phyloP scores from a whole-genome alignment of 2,329 filamentous ascomycete genomes.

The Fusarium equiseti region DNA sequence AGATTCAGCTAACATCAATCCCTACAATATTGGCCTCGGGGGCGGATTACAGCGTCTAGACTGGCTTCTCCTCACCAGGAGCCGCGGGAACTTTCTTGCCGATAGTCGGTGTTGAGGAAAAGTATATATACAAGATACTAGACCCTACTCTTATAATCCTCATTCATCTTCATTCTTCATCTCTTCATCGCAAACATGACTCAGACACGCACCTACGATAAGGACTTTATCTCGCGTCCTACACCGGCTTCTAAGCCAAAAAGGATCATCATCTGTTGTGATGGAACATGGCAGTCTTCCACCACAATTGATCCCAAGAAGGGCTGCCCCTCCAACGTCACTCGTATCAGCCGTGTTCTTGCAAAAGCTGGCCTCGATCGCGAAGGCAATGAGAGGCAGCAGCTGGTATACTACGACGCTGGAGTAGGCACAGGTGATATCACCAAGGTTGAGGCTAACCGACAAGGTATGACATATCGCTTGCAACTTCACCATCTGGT shows the following conservation, averaged over 20 bases:
- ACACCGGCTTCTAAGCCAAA: conserved; percentile 7
- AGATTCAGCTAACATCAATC: not conserved
- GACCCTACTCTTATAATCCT: not conserved
- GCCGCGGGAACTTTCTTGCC: not conserved
- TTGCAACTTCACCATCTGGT: accelerated
- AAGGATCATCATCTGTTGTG: conserved; percentile 48
- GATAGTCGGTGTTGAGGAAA: not conserved
- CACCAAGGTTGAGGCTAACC: not conserved
- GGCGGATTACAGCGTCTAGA: not conserved
- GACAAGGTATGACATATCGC: not conserved
- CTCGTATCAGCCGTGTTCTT: conserved; percentile 47
- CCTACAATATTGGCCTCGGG: not conserved
- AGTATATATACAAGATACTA: not conserved
- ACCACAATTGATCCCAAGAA: conserved; percentile 30
- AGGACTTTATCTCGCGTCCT: conserved; percentile 10
- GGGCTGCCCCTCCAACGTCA: conserved; percentile 47
- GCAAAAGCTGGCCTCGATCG: conserved; percentile 28
- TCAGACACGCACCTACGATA: conserved; percentile 15
- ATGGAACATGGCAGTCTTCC: conserved; percentile 49
- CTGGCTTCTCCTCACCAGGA: not conserved
- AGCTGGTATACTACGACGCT: conserved; percentile 51
- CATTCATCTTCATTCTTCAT: not conserved
- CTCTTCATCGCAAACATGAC: not conserved
- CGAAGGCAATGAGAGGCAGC: conserved; percentile 43
- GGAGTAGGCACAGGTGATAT: conserved; percentile 17